A percentile compares a stretch with the other conserved stretches of the same genome.
Evolutionary conservation across 257 asterid genomes (phyloP).

Genomic region (Primulina huaijiensis): DNA sequence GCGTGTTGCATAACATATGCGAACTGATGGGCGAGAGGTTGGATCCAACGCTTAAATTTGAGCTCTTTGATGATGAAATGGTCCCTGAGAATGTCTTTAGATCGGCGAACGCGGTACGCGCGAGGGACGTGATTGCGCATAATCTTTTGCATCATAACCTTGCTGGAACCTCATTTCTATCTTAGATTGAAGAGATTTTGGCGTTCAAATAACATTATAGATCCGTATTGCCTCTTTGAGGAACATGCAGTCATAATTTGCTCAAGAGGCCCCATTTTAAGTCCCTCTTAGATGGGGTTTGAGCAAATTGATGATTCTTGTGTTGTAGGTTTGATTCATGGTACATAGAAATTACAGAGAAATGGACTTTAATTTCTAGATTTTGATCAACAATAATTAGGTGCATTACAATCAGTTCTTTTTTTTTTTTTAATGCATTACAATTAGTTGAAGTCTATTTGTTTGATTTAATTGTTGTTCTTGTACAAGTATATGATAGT

Average conservation of each 20-base stretch:
- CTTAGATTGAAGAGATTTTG: conserved; percentile 26
- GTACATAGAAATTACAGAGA: conserved; percentile 15
- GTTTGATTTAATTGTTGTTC: conserved; percentile 9
- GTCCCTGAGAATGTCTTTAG: conserved; percentile 66
- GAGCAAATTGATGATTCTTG: conserved; percentile 21
- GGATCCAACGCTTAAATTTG: conserved; percentile 46
- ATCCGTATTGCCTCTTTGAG: conserved; percentile 8
- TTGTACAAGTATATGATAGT: not conserved
- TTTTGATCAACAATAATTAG: conserved; percentile 17
- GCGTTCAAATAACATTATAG: not conserved
- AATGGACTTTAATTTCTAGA: not conserved
- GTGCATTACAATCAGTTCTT: too few relatives aligned
- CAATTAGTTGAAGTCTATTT: not conserved
- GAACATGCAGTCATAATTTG: conserved; percentile 7
- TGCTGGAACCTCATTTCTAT: conserved; percentile 80
- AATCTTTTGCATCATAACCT: conserved; percentile 83
- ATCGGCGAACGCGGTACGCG: conserved; percentile 60
- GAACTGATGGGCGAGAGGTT: conserved; percentile 66
- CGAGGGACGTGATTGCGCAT: conserved; percentile 78
- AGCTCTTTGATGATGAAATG: conserved; percentile 86
- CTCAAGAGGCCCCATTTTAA: not conserved
- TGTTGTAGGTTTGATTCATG: conserved; percentile 17
- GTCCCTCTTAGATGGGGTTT: not conserved
- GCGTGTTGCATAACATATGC: conserved; percentile 88
- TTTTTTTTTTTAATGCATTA: not conserved